A percentile compares a stretch with the other conserved stretches of the same genome.
Conservation (phyloP, 345 rosid genomes). For the Brassica rapa region DNA sequence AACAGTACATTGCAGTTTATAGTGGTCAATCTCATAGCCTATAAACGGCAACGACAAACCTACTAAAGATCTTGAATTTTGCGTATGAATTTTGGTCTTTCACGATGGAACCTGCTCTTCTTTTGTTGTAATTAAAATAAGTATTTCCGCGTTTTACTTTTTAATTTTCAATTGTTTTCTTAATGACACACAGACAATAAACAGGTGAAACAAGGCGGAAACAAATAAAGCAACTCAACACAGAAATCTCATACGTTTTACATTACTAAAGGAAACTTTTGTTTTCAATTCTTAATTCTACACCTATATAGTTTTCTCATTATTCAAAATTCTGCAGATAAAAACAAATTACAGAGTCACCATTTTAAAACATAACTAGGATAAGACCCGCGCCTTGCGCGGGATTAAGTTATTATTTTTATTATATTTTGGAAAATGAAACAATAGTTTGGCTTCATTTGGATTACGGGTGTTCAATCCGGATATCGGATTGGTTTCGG, state of each 20-base stretch:
- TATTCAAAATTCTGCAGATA: not conserved
- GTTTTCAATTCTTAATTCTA: not conserved
- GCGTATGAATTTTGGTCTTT: conserved; percentile 22
- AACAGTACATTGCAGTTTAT: conserved; percentile 29
- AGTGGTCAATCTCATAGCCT: conserved; percentile 30
- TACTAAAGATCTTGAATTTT: conserved; percentile 17
- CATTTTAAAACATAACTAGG: too few relatives aligned
- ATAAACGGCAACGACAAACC: conserved; percentile 38
- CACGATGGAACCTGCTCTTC: conserved; percentile 21
- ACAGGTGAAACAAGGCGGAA: not conserved
- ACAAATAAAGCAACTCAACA: not conserved
- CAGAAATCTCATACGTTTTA: not conserved
- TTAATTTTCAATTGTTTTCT: not conserved
- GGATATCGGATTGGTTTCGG: too few relatives aligned
- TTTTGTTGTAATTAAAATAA: not conserved
- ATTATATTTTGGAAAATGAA: too few relatives aligned
- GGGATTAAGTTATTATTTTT: too few relatives aligned
- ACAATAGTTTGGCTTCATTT: too few relatives aligned
- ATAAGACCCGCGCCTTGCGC: too few relatives aligned
- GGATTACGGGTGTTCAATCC: too few relatives aligned
- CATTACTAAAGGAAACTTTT: too few relatives aligned
- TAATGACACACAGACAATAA: conserved; percentile 12
- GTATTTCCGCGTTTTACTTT: not conserved
- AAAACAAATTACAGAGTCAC: not conserved
- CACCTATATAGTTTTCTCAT: not conserved